Evolutionary conservation across 306 rosid species (phyloP).

Genomic region (Quercus glauca): DNA sequence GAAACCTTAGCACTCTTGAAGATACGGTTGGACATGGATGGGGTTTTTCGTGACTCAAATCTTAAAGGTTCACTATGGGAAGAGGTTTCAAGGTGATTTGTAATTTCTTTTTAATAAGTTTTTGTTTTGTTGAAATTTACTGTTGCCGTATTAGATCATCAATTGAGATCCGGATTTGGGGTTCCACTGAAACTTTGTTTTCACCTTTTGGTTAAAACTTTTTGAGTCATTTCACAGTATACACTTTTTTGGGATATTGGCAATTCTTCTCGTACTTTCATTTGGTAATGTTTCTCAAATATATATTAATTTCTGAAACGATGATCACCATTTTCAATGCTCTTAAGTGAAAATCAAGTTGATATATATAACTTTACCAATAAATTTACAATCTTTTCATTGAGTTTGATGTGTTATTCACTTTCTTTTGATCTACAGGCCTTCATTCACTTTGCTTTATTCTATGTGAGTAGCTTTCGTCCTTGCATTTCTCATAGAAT

Average conservation of each 20-base stretch:
- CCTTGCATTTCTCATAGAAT: too few relatives aligned
- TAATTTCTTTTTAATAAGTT: background rate
- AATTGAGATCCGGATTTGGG: background rate
- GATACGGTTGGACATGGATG: slow-evolving; percentile 88
- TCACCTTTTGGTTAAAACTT: background rate
- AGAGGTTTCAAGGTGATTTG: slow-evolving; percentile 72
- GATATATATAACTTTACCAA: too few relatives aligned
- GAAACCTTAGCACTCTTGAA: slow-evolving; percentile 85
- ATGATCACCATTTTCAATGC: background rate
- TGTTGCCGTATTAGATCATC: background rate
- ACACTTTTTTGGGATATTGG: background rate
- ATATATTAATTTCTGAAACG: background rate
- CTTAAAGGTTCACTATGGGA: slow-evolving; percentile 98
- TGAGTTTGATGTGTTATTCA: too few relatives aligned
- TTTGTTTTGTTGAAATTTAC: background rate
- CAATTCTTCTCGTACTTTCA: background rate
- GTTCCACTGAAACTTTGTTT: background rate
- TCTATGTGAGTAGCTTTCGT: too few relatives aligned
- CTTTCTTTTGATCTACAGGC: too few relatives aligned
- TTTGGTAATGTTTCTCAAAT: background rate
- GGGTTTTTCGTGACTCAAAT: slow-evolving; percentile 72
- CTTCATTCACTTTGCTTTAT: too few relatives aligned
- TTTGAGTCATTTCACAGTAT: background rate
- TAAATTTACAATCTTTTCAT: too few relatives aligned
- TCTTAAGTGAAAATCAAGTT: too few relatives aligned